These are phyloP conservation scores for Naganishia cerealis DNA, from an alignment of 1,284 basidiomycete species.

Conservation along the genomic window DNA sequence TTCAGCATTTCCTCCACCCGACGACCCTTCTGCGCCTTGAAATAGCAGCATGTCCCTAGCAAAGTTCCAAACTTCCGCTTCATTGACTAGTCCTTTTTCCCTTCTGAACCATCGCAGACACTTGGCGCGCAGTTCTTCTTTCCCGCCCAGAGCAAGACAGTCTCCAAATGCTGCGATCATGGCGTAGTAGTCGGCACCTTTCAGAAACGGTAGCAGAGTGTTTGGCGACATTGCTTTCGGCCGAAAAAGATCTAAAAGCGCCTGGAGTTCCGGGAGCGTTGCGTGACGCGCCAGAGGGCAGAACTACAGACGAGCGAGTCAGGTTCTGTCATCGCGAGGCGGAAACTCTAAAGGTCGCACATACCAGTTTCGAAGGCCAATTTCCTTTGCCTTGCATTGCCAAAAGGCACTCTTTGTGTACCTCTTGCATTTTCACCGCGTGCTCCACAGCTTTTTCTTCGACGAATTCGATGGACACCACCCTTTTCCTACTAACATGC, in stretches of 20 bases:
- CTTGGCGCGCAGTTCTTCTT: constrained; percentile 31
- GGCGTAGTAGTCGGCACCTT: constrained; percentile 68
- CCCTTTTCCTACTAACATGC: constrained; percentile 52
- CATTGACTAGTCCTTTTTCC: constrained; percentile 1
- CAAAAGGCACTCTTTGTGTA: constrained; percentile 52
- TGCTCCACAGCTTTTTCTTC: constrained; percentile 29
- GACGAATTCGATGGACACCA: constrained; percentile 58
- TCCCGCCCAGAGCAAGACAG: constrained; percentile 55
- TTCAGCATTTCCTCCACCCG: neutral
- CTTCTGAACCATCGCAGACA: constrained; percentile 17
- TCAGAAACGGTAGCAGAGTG: constrained; percentile 65
- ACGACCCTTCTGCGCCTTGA: neutral
- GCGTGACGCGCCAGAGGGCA: constrained; percentile 83
- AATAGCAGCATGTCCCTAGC: constrained; percentile 10
- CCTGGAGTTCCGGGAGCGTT: constrained; percentile 74
- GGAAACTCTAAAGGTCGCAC: constrained; percentile 21
- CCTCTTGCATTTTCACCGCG: constrained; percentile 54
- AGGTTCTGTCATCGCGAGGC: neutral
- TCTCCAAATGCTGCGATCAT: constrained; percentile 67
- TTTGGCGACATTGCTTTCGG: constrained; percentile 75
- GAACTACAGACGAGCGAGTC: constrained; percentile 58
- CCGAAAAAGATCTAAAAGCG: constrained; percentile 74
- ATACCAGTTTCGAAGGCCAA: constrained; percentile 49
- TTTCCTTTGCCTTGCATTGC: constrained; percentile 41
- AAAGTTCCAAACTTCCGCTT: constrained; percentile 14